These are phyloP conservation scores for Lodderomyces margitis DNA, from an alignment of 1,139 yeast species.

Conservation along the genomic window DNA sequence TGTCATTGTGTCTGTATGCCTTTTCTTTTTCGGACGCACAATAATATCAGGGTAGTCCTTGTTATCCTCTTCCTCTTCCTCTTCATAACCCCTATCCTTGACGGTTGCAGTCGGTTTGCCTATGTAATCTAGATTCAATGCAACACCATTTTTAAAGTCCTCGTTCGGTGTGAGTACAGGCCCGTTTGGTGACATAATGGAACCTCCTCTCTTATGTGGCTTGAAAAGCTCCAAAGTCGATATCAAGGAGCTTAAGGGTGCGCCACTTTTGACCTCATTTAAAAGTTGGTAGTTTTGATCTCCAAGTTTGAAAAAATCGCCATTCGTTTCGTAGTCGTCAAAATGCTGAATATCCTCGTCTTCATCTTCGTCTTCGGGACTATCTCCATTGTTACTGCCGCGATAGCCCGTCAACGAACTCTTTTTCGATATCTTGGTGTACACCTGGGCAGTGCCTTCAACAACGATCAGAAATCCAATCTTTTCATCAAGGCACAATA, in stretches of 20 bases:
- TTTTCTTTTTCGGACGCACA: constrained; percentile 13
- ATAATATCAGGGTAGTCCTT: constrained; percentile 14
- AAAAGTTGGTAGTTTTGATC: constrained; percentile 64
- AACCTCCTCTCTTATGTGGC: constrained; percentile 11
- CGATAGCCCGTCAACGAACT: constrained; percentile 9
- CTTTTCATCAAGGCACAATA: constrained; percentile 66
- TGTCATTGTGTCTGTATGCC: constrained; percentile 34
- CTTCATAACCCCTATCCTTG: neutral
- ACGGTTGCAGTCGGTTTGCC: constrained; percentile 3
- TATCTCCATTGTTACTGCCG: constrained; percentile 1
- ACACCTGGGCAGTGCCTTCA: constrained; percentile 85
- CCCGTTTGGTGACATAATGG: constrained; percentile 9
- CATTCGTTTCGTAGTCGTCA: constrained; percentile 15
- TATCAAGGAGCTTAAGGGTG: constrained; percentile 80
- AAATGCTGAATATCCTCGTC: neutral
- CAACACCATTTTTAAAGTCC: constrained; percentile 9
- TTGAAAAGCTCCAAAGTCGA: constrained; percentile 67
- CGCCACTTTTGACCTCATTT: constrained; percentile 82
- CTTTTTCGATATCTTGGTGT: constrained; percentile 46
- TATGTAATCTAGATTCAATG: constrained; percentile 11
- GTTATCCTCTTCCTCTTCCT: constrained; percentile 1
- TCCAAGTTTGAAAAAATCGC: constrained; percentile 36
- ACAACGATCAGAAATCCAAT: constrained; percentile 92
- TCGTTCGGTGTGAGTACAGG: neutral
- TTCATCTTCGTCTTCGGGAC: constrained; percentile 1